phyloP scores from a whole-genome alignment of 2,329 filamentous ascomycete genomes.

The Fusarium subtropicale region DNA sequence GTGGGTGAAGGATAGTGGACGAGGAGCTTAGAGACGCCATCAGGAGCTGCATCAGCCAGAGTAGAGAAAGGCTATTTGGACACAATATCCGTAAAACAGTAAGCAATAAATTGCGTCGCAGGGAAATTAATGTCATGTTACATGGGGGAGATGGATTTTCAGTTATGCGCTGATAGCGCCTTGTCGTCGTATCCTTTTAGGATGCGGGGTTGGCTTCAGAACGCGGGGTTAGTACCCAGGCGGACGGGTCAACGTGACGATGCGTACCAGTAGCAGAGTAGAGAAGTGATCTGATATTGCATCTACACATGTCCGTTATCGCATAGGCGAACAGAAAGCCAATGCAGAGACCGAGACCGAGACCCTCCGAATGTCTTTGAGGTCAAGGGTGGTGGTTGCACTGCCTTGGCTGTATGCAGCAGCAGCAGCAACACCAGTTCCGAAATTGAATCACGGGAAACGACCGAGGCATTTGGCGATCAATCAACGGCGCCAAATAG shows the following conservation, averaged over 20 bases:
- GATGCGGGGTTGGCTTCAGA: conserved; percentile 46
- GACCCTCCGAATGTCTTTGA: conserved; percentile 27
- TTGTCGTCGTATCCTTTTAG: conserved; percentile 24
- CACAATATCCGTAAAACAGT: conserved; percentile 14
- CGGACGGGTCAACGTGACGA: conserved; percentile 42
- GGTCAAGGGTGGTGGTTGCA: conserved; percentile 26
- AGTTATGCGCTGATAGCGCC: conserved; percentile 49
- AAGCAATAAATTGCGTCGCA: background rate
- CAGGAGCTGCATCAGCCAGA: conserved; percentile 35
- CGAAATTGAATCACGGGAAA: conserved; percentile 32
- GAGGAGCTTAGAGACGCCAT: conserved; percentile 26
- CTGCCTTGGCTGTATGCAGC: conserved; percentile 17
- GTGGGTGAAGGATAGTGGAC: conserved; percentile 36
- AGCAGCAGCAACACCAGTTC: background rate
- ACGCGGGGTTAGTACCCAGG: conserved; percentile 48
- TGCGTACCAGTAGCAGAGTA: conserved; percentile 7
- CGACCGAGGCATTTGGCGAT: conserved; percentile 39
- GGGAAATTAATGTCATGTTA: conserved; percentile 7
- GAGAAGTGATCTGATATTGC: conserved; percentile 40
- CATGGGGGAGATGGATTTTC: conserved; percentile 30
- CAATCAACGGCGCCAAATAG: conserved; percentile 23
- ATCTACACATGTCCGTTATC: conserved; percentile 34
- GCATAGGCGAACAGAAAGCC: background rate
- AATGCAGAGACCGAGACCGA: conserved; percentile 20
- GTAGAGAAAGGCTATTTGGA: conserved; percentile 22